Conservation (phyloP, 1,139 yeast genomes). For the Scheffersomyces illinoinensis region DNA sequence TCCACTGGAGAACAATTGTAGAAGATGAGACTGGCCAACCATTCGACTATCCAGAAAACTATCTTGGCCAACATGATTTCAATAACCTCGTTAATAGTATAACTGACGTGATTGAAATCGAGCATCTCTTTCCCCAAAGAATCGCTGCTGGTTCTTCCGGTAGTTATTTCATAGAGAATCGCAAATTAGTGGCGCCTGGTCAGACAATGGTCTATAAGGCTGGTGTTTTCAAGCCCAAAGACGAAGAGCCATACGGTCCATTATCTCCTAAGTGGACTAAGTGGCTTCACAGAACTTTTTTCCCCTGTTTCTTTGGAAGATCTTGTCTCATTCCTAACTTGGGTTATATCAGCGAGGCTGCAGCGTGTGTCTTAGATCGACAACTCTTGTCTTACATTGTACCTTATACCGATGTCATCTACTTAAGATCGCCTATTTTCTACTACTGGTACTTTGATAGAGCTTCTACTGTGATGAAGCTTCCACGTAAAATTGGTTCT, state of each 20-base stretch:
- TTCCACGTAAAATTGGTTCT: constrained; percentile 61
- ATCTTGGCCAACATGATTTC: constrained; percentile 32
- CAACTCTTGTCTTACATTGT: constrained; percentile 61
- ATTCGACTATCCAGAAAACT: constrained; percentile 22
- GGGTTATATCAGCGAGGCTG: constrained; percentile 73
- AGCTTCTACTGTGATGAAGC: constrained; percentile 19
- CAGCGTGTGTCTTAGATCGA: constrained; percentile 65
- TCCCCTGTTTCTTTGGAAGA: constrained; percentile 77
- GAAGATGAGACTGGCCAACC: constrained; percentile 7
- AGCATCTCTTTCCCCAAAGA: constrained; percentile 43
- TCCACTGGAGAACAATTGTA: constrained; percentile 14
- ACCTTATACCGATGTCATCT: constrained; percentile 64
- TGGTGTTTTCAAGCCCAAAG: constrained; percentile 77
- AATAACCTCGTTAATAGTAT: constrained; percentile 38
- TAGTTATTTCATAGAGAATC: constrained; percentile 56
- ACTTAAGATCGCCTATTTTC: constrained; percentile 54
- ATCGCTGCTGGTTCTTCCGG: constrained; percentile 73
- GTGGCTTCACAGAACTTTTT: constrained; percentile 74
- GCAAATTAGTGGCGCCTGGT: constrained; percentile 16
- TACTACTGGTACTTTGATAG: constrained; percentile 57
- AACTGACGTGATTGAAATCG: constrained; percentile 42
- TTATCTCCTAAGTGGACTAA: constrained; percentile 79
- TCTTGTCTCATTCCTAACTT: constrained; percentile 72
- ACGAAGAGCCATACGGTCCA: constrained; percentile 82
- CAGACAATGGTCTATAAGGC: constrained; percentile 20